These are phyloP conservation scores for Heterobasidion occidentale DNA, from an alignment of 1,284 basidiomycete species.

Conservation along the genomic window DNA sequence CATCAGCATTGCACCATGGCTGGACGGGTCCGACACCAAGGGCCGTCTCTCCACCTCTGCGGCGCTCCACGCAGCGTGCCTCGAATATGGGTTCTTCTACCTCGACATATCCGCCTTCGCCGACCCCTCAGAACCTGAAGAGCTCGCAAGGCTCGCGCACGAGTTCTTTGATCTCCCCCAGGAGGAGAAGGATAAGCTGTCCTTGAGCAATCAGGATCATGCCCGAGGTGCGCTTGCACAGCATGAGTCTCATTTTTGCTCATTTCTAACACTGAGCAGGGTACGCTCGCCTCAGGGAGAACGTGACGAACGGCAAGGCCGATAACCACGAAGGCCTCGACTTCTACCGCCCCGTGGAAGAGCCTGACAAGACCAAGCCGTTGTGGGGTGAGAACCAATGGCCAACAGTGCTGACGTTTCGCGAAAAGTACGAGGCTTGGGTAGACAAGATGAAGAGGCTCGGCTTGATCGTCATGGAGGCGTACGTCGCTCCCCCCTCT, in stretches of 20 bases:
- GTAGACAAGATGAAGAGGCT: constrained; percentile 75
- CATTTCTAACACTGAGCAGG: constrained; percentile 30
- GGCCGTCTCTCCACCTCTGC: constrained; percentile 41
- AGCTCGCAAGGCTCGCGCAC: constrained; percentile 53
- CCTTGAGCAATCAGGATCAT: constrained; percentile 57
- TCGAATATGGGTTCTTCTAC: constrained; percentile 84
- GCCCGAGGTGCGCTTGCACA: constrained; percentile 52
- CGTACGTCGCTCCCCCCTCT: constrained; percentile 36
- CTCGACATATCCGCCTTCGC: constrained; percentile 59
- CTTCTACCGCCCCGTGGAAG: constrained; percentile 65
- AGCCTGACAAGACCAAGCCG: constrained; percentile 60
- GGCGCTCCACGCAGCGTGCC: constrained; percentile 65
- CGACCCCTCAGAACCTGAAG: constrained; percentile 51
- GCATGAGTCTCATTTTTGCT: neutral
- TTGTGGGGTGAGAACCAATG: constrained; percentile 83
- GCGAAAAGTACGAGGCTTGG: constrained; percentile 61
- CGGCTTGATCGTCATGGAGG: constrained; percentile 74
- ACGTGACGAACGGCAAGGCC: constrained; percentile 76
- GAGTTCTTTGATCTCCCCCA: constrained; percentile 68
- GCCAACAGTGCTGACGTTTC: constrained; percentile 56
- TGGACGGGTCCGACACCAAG: constrained; percentile 26
- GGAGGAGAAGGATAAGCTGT: constrained; percentile 65
- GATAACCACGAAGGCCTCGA: constrained; percentile 85
- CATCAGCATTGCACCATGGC: constrained; percentile 45
- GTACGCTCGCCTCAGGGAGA: constrained; percentile 67